Base-by-base conservation (phyloP, 164 flowering plant genomes). In the Piper betle region DNA sequence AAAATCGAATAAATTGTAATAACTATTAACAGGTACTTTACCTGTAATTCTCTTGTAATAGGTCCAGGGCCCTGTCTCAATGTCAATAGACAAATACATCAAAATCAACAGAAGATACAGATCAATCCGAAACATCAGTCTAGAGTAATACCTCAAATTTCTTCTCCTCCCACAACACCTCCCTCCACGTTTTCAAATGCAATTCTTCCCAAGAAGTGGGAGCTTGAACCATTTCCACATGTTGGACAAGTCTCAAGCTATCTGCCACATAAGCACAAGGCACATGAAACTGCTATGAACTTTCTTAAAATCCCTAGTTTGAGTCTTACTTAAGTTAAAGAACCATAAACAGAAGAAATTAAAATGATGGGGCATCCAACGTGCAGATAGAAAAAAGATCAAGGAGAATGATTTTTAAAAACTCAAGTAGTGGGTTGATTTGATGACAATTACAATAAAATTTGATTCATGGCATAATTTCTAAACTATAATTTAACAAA, bases 221-320 rank as follows among this genome's bases (percentile, higher is more conserved):
- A 61, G 71, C 84, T 69, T 65, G 77, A 71, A 92, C 80, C 37
- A 69, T 75, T 65, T 83, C 85, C 66, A 82, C 98, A 67, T 85
- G 88, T 71, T 89, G 93, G 62, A 89, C 11, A 59, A 92, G 68
- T 74, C 96, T 87, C 77, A 92, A 75, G 79, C 97, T 82, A 76
- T 61, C 95, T 91, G 88, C 72, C 72, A 53, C 13, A 62, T 10
- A 64, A 20, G 56, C 5, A 61, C 50, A 46, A 10, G 15, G 12
- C 15, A 46, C 3, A 15, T 46, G 10, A 46, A 12, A 10, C 50
- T 15, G 15, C 3, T 46, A 42, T 11, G 7, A 3, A 8, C 11
- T 46, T 46, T 15, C 9, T 3, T 46, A 15, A 46, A 46, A 46
- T 46, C 15, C 15, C 50, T 10, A 46, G 50, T 46, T 12, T 10